Evolutionary conservation across 805 yeast genomes (phyloP).

Genomic region (Saturnispora serradocipensis): DNA sequence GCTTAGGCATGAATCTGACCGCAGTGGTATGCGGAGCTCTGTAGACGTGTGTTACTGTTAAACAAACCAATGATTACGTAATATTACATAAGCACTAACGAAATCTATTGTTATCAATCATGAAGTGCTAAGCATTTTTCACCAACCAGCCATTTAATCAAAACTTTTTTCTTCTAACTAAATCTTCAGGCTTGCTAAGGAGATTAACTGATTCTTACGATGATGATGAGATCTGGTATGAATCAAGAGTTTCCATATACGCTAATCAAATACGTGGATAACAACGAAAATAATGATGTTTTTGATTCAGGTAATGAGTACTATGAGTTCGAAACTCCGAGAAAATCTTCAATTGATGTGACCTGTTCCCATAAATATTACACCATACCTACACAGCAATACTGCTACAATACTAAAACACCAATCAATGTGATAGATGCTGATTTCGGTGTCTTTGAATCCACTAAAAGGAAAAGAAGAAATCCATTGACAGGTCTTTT

Average conservation of each 20-base stretch:
- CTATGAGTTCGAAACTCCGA: neutral
- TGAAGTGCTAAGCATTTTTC: neutral
- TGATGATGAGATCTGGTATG: neutral
- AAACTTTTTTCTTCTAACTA: neutral
- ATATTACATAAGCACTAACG: neutral
- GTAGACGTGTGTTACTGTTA: too few species aligned
- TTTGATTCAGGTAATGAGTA: neutral
- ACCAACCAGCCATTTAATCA: neutral
- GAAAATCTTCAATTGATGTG: neutral
- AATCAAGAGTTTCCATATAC: neutral
- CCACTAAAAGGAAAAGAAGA: slow-evolving; percentile 1
- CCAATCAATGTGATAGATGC: slow-evolving; percentile 11
- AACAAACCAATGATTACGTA: neutral
- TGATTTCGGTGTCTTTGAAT: slow-evolving; percentile 12
- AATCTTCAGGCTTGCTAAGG: neutral
- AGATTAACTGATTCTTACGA: neutral
- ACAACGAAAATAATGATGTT: neutral
- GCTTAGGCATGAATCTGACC: too few species aligned
- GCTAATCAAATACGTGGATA: neutral
- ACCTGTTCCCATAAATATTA: slow-evolving; percentile 7
- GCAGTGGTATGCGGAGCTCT: too few species aligned
- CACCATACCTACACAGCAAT: slow-evolving; percentile 3
- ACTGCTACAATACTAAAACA: neutral
- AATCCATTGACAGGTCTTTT: slow-evolving; percentile 3
- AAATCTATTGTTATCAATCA: neutral